Base-by-base conservation (phyloP, 306 rosid species). In the Abrus pulchellus region DNA sequence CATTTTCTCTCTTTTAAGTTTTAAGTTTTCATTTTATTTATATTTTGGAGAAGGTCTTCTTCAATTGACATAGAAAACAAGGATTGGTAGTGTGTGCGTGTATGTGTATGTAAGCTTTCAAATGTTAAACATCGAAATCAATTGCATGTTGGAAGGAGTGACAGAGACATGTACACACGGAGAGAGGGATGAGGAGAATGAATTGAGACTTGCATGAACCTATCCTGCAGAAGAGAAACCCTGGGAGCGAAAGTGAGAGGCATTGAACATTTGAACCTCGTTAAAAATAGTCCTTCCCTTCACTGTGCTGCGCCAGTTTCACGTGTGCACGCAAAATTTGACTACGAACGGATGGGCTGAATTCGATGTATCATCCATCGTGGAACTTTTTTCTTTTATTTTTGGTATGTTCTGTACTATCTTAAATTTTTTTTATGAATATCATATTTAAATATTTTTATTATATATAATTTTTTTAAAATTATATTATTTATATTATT, bases 271-370 rank as follows among this genome's bases (percentile, higher is more conserved):
- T 65, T 65, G 49, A 65, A 1, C 34, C 9, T 6, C 47, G 6
- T 4, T 34, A 40, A 11, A 34, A 61, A 12, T 6, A 5, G 28
- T 7, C 70, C 14, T 7, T 47, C 28, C 47, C 38, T 13, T 41
- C 14, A 67, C 54, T 67, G 27, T 43, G 72, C 36, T 67, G 38
- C 72, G 0, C 55, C 72, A 67, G n/a, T 44, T 68, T 68, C 74
- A 68, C 74, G 74, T 68, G 74, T 68, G 74, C 41, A 28, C 56
- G 11, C 74, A 28, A 28, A 68, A 28, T 28, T 68, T 68, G 74
- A 68, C 74, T 44, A 5, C 4, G 5, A 68, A 68, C 6, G 56
- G 5, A 11, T 28, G 28, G 74, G 4, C 41, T 11, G 28, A 68
- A 41, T 68, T 68, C 55, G 10, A 67, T 67, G 72, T 9, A 67